Percentiles rank a stretch among this genome's conserved stretches.
Evolutionary conservation across 148 eudicot species (phyloP).

Genomic region (Dysphania ambrosioides): DNA sequence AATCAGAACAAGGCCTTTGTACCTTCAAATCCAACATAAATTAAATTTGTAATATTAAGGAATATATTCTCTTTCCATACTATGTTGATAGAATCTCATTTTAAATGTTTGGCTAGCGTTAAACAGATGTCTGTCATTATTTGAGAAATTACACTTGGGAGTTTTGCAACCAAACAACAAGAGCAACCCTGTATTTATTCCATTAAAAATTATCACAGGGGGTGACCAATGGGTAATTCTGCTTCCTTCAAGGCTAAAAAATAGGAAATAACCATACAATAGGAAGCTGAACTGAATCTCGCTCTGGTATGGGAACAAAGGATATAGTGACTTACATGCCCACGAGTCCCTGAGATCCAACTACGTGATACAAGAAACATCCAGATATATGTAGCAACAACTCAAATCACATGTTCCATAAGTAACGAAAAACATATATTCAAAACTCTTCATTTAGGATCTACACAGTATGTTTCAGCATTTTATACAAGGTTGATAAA

Average conservation of each 20-base stretch:
- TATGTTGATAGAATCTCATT: background rate
- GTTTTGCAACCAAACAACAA: background rate
- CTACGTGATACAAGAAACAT: background rate
- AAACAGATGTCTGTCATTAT: background rate
- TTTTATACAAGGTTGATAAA: background rate
- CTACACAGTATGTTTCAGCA: too few relatives aligned
- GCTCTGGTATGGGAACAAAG: background rate
- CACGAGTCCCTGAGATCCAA: background rate
- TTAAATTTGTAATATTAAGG: too few relatives aligned
- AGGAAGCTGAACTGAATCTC: background rate
- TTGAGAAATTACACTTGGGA: background rate
- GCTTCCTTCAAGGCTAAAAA: background rate
- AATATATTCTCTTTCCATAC: background rate
- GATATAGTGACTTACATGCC: background rate
- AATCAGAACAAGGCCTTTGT: background rate
- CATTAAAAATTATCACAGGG: background rate
- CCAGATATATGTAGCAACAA: background rate
- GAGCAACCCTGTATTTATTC: background rate
- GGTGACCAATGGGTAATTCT: background rate
- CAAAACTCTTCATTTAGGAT: too few relatives aligned
- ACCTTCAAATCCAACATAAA: background rate
- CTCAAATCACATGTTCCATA: background rate
- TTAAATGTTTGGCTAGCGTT: background rate
- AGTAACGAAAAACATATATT: too few relatives aligned
- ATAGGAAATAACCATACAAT: background rate